phyloP scores from a whole-genome alignment of 164 flowering plant genomes.

The Cinnamomum chago region DNA sequence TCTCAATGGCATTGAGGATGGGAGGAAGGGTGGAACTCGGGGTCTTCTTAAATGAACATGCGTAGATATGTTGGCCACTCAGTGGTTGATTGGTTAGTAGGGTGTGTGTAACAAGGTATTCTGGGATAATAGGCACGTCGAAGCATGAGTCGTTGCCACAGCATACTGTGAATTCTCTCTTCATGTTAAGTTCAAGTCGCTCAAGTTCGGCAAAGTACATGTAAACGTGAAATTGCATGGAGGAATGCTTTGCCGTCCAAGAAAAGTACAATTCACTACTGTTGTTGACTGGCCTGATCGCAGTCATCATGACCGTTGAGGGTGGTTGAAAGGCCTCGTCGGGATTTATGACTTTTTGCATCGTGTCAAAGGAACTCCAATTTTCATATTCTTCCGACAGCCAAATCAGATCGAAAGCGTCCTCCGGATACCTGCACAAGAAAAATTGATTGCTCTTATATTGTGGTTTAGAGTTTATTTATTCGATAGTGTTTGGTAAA shows the following conservation, averaged over 20 bases:
- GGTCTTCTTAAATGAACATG: conserved; percentile 16
- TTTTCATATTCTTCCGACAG: not conserved
- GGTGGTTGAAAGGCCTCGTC: conserved; percentile 15
- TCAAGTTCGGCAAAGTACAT: conserved; percentile 38
- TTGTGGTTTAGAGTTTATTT: too few relatives aligned
- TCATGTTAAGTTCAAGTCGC: conserved; percentile 8
- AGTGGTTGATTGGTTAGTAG: not conserved
- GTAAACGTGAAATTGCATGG: conserved; percentile 16
- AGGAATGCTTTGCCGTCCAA: not conserved
- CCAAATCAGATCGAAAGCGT: conserved; percentile 12
- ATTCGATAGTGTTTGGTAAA: too few relatives aligned
- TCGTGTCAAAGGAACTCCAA: not conserved
- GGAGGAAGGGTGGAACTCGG: conserved; percentile 36
- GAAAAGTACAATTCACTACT: conserved; percentile 6
- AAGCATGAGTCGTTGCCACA: not conserved
- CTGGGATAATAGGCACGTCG: not conserved
- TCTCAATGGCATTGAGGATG: conserved; percentile 44
- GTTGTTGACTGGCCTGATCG: conserved; percentile 12
- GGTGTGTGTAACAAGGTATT: not conserved
- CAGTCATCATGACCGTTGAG: conserved; percentile 26
- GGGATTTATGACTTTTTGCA: not conserved
- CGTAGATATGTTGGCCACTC: not conserved
- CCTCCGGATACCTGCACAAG: conserved; percentile 2
- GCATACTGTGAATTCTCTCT: conserved; percentile 22
- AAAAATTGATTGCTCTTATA: too few relatives aligned